Evolutionary conservation across 345 rosid genomes (phyloP).

Genomic region (Citrus sinensis): DNA sequence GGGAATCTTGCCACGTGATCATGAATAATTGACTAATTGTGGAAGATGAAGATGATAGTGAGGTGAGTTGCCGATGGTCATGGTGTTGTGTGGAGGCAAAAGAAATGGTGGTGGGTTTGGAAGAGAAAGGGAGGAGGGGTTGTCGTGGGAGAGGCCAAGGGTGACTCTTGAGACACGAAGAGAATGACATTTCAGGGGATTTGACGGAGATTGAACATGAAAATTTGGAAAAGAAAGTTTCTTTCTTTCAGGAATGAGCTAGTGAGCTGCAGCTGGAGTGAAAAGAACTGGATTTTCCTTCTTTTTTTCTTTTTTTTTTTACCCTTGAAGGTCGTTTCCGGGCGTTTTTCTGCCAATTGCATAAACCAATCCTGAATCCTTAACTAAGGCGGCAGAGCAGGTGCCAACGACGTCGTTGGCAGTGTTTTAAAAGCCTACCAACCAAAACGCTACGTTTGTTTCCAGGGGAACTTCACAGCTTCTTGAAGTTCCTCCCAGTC

Average conservation of each 20-base stretch:
- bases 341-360: background rate
- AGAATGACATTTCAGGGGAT: constrained; percentile 44
- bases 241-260: too few relatives aligned
- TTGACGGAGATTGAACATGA: constrained; percentile 11
- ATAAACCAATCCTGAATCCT: background rate
- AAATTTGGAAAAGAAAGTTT: background rate
- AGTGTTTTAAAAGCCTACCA: background rate
- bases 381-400: too few relatives aligned
- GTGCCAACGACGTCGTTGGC: background rate
- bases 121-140: constrained; percentile 26
- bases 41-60: constrained; percentile 20
- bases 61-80: constrained; percentile 25
- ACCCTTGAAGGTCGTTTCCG: background rate
- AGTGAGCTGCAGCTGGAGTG: too few relatives aligned
- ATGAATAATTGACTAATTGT: background rate
- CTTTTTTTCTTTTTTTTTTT: too few relatives aligned
- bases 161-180: constrained; percentile 51
- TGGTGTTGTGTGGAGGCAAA: constrained; percentile 31
- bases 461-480: too few relatives aligned
- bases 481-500: too few relatives aligned
- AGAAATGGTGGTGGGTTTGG: constrained; percentile 31
- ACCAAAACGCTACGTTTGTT: background rate
- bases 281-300: background rate
- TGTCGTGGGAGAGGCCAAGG: constrained; percentile 38
- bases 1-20: too few relatives aligned